Evolutionary conservation across 208 protist genomes (phyloP), one percentile per base, ranked within the genome.

Genomic region (Herpetomonas tarakana): DNA sequence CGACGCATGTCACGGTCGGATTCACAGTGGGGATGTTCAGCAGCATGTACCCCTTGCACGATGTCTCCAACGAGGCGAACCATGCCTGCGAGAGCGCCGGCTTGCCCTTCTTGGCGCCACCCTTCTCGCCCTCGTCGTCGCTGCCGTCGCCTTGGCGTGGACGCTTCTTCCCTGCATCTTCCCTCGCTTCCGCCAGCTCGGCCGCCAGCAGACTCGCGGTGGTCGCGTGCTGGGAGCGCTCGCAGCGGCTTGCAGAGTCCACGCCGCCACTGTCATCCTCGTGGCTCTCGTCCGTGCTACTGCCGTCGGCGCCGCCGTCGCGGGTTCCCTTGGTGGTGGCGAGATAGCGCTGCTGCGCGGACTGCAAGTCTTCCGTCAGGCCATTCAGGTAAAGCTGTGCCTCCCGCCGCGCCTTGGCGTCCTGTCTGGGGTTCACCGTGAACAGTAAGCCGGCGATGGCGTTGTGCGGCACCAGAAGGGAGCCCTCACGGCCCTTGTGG

Each of bases 381-480:
- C 57, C 60, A n/a, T 65, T 68, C 14, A 90, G 68, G 61, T 89
- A 93, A 22, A 82, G 69, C 54, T 85, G 81, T 30, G 77, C 72
- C 56, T 93, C 86, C 1, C 86, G 82, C n/a, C 79, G 50, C n/a
- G 86, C 86, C 28, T 76, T 76, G 19, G 29, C 24, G 25, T 82
- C 82, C 45, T 90, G 83, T 9, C 65, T 71, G 24, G 86, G 86
- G 50, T 93, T 90, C 22, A 90, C 72, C 1, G 74, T 91, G 67
- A 87, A 87, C 19, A 93, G 71, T 2, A 93, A 30, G 1, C 86
- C 86, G 4, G 81, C 70, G 44, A 86, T 56, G 11, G 52, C 59
- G 35, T 69, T 75, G 50, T 93, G 83, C 19, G 87, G 87, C 24
- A 87, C 51, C 11, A 94, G 71, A 63, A 91, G 71, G 25, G 71